phyloP scores from a whole-genome alignment of 495 filamentous ascomycete genomes.

The Astrothelium subdiscretum region DNA sequence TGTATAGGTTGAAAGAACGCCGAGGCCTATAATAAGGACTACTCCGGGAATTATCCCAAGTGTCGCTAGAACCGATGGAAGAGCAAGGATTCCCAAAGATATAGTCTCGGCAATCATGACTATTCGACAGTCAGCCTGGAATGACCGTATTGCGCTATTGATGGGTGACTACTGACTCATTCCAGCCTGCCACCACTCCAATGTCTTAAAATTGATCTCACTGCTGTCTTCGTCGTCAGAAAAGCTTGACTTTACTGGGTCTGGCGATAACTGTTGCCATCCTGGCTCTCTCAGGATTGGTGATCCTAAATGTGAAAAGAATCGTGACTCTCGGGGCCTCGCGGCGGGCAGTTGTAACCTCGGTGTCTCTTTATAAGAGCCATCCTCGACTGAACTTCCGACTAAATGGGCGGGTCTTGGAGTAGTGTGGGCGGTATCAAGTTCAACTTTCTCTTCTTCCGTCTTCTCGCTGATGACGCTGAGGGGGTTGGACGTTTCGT shows the following conservation, averaged over 20 bases:
- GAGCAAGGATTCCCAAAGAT: slow-evolving; percentile 26
- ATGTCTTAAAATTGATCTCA: slow-evolving; percentile 2
- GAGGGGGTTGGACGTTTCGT: not conserved
- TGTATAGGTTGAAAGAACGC: slow-evolving; percentile 61
- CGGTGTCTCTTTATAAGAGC: not conserved
- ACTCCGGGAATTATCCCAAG: slow-evolving; percentile 31
- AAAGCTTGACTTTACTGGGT: not conserved
- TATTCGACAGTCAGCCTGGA: not conserved
- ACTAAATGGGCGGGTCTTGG: not conserved
- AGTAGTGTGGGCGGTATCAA: not conserved
- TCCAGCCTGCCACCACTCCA: slow-evolving; percentile 8
- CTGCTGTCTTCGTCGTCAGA: not conserved
- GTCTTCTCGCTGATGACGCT: not conserved
- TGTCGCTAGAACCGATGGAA: slow-evolving; percentile 20
- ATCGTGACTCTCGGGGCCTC: not conserved
- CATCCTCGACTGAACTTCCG: not conserved
- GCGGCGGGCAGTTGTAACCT: not conserved
- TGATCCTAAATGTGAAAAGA: not conserved
- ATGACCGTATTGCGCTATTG: not conserved
- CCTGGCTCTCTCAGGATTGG: not conserved
- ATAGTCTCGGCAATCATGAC: slow-evolving; percentile 31
- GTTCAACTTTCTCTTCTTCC: not conserved
- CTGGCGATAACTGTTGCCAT: not conserved
- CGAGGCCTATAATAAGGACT: slow-evolving; percentile 48
- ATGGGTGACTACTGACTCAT: not conserved